phyloP scores from a whole-genome alignment of 73 alveolate species.

The Uronychia setigera region DNA sequence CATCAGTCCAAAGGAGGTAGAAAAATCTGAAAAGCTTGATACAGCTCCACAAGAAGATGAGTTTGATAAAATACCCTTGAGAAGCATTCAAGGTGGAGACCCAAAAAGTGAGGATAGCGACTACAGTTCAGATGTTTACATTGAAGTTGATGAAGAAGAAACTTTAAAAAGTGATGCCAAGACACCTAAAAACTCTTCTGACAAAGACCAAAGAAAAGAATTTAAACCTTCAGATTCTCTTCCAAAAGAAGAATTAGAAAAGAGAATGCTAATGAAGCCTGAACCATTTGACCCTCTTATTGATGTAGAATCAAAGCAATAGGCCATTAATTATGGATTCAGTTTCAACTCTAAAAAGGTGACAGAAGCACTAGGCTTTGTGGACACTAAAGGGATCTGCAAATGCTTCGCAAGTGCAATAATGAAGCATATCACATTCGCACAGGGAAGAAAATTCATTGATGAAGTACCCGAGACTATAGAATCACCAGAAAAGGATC shows the following conservation, averaged over 20 bases:
- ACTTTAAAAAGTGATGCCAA: background rate
- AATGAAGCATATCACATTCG: conserved; percentile 53
- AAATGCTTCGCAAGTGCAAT: conserved; percentile 57
- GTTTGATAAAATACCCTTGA: too few relatives aligned
- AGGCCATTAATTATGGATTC: conserved; percentile 37
- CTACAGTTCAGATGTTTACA: background rate
- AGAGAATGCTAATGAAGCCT: background rate
- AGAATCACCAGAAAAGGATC: background rate
- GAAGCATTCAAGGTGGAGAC: too few relatives aligned
- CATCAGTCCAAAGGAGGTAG: too few relatives aligned
- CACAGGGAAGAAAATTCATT: conserved; percentile 40
- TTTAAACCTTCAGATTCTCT: background rate
- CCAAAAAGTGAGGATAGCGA: background rate
- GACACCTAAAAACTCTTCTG: background rate
- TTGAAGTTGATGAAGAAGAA: background rate
- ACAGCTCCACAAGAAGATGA: too few relatives aligned
- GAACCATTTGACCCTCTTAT: conserved; percentile 6
- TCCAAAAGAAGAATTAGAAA: background rate
- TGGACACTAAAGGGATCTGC: conserved; percentile 37
- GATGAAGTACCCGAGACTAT: conserved; percentile 20
- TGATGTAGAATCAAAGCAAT: conserved; percentile 22
- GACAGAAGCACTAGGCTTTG: conserved; percentile 46
- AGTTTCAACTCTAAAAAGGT: conserved; percentile 48
- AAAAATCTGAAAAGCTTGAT: too few relatives aligned
- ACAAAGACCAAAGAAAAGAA: background rate